A percentile compares a stretch with the other conserved stretches of the same genome.
These are phyloP conservation scores for Begonia fuchsioides DNA, from an alignment of 306 rosid species.

Conservation along the genomic window DNA sequence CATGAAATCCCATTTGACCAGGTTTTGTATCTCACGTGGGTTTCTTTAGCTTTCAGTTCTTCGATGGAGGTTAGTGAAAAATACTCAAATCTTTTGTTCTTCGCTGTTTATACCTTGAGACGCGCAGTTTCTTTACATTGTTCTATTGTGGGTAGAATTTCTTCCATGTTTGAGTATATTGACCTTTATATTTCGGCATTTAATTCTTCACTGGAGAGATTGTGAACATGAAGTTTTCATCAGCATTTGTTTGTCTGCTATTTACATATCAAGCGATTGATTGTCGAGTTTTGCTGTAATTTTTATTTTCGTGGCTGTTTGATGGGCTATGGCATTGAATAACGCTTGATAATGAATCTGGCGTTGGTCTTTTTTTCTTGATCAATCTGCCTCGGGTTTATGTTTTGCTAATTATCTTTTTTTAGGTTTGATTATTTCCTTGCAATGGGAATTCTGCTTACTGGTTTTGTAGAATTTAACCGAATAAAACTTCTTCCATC, in stretches of 20 bases:
- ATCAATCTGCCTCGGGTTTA: too few species aligned
- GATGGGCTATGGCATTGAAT: neutral
- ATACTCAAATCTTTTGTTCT: conserved; percentile 9
- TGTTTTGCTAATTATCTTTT: too few species aligned
- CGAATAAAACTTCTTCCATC: too few species aligned
- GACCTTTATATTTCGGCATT: neutral
- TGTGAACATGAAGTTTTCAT: too few species aligned
- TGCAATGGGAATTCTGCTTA: too few species aligned
- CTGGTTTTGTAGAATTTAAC: too few species aligned
- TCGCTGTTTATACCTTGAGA: conserved; percentile 2
- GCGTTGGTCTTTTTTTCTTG: neutral
- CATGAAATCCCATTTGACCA: conserved; percentile 37
- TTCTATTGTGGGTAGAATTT: neutral
- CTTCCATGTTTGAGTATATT: neutral
- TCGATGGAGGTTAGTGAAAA: conserved; percentile 22
- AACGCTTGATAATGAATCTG: neutral
- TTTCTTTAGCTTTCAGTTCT: conserved; percentile 23
- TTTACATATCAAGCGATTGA: too few species aligned
- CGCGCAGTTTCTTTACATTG: neutral
- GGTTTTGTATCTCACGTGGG: conserved; percentile 31
- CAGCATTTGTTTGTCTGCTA: too few species aligned
- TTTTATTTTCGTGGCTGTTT: neutral
- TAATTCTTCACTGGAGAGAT: too few species aligned
- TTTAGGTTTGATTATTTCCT: too few species aligned
- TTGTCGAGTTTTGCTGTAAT: too few species aligned